Percentiles rank a stretch among this genome's conserved stretches.
Evolutionary conservation across 768 basidiomycete genomes (phyloP).

Genomic region (Scleroderma bovista): DNA sequence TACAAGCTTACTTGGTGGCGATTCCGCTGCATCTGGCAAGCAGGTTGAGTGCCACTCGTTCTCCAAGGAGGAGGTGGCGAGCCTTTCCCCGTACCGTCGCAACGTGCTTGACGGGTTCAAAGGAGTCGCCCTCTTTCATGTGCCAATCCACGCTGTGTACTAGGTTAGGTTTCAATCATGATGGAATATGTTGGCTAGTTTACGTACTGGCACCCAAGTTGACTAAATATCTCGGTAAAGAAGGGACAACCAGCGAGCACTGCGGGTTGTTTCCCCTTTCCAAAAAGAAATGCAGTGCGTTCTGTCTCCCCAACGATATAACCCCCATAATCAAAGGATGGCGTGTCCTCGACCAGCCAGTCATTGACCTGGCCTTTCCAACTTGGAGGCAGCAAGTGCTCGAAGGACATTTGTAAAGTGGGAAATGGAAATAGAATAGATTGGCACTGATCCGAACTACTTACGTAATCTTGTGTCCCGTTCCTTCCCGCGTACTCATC

Average conservation of each 20-base stretch:
- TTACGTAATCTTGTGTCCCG: too few species aligned
- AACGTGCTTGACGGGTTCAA: slow-evolving; percentile 77
- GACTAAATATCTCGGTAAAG: slow-evolving; percentile 86
- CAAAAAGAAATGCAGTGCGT: slow-evolving; percentile 83
- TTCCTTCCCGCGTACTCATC: too few species aligned
- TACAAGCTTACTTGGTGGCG: slow-evolving; percentile 72
- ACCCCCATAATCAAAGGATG: slow-evolving; percentile 94
- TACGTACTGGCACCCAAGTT: slow-evolving; percentile 86
- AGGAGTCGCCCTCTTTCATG: slow-evolving; percentile 73
- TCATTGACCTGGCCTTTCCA: slow-evolving; percentile 78
- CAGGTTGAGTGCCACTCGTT: slow-evolving; percentile 88
- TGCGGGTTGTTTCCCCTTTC: slow-evolving; percentile 74
- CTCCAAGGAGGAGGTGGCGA: slow-evolving; percentile 82
- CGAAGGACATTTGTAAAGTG: slow-evolving; percentile 29
- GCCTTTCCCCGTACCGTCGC: slow-evolving; percentile 91
- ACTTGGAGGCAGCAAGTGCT: slow-evolving; percentile 84
- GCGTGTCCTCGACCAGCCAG: slow-evolving; percentile 93
- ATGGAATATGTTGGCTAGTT: not conserved
- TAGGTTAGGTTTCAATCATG: not conserved
- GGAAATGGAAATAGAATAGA: too few species aligned
- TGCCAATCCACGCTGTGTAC: slow-evolving; percentile 89
- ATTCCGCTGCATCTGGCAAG: slow-evolving; percentile 95
- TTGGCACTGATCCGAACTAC: too few species aligned
- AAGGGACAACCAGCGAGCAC: slow-evolving; percentile 95
- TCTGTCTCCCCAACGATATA: slow-evolving; percentile 91